Evolutionary conservation across 768 basidiomycete genomes (phyloP).

Genomic region (Termitomyces sp.): DNA sequence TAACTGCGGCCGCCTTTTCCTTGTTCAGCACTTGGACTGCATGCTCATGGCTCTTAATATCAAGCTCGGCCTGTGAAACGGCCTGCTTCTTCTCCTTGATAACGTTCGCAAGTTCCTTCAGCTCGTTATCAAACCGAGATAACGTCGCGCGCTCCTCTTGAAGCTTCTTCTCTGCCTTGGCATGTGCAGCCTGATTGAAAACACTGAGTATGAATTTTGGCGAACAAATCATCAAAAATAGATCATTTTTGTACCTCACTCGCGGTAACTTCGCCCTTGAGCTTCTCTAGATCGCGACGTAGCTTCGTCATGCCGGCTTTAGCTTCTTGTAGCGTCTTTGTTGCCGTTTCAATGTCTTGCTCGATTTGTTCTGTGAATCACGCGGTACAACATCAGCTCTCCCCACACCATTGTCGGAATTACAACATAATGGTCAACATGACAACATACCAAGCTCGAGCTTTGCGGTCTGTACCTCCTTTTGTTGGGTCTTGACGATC

Average conservation of each 20-base stretch:
- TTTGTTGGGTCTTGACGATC: conserved; percentile 81
- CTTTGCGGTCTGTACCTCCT: conserved; percentile 82
- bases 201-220: background rate
- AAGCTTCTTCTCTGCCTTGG: conserved; percentile 67
- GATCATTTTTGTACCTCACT: conserved; percentile 37
- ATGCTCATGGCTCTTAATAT: conserved; percentile 66
- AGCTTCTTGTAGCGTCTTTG: conserved; percentile 39
- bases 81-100: conserved; percentile 81
- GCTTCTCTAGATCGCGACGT: conserved; percentile 58
- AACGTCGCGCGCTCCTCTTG: conserved; percentile 86
- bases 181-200: conserved; percentile 45
- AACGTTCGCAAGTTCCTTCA: conserved; percentile 76
- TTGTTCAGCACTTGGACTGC: conserved; percentile 59
- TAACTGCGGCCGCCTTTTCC: conserved; percentile 57
- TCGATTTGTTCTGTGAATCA: conserved; percentile 75
- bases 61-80: conserved; percentile 63
- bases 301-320: conserved; percentile 48
- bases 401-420: background rate
- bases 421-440: background rate
- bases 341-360: conserved; percentile 60
- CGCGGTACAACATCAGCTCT: conserved; percentile 2
- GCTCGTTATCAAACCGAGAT: conserved; percentile 83
- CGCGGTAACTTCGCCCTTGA: conserved; percentile 45
- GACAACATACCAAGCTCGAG: conserved; percentile 77
- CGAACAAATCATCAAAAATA: background rate